Evolutionary conservation across 495 filamentous ascomycete species (phyloP).

Genomic region (Penicillium salamii): DNA sequence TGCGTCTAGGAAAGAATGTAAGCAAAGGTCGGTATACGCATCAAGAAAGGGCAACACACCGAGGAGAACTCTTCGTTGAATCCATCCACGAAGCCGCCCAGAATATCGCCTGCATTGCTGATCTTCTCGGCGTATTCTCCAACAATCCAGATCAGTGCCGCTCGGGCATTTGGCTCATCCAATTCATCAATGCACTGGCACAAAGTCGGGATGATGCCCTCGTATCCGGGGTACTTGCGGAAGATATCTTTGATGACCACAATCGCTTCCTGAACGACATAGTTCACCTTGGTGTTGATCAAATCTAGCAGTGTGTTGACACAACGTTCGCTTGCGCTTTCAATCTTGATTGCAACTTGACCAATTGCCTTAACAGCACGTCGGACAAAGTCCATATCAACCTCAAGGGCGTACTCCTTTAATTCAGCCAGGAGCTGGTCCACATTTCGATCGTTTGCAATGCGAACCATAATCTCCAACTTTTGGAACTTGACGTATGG

Average conservation of each 20-base stretch:
- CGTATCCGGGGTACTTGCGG: constrained; percentile 95
- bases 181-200: constrained; percentile 97
- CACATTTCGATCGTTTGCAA: constrained; percentile 95
- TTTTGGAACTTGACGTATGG: constrained; percentile 97
- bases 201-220: constrained; percentile 93
- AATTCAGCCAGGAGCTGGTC: constrained; percentile 92
- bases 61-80: constrained; percentile 93
- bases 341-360: constrained; percentile 97
- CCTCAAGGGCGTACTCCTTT: constrained; percentile 96
- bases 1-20: constrained; percentile 60
- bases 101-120: constrained; percentile 89
- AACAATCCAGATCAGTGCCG: constrained; percentile 96
- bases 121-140: constrained; percentile 99
- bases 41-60: constrained; percentile 38
- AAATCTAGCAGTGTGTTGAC: constrained; percentile 91
- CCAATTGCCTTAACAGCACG: constrained; percentile 93
- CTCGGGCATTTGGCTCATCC: constrained; percentile 90
- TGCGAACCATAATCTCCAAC: constrained; percentile 98
- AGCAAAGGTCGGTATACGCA: background rate
- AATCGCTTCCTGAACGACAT: constrained; percentile 96
- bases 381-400: constrained; percentile 98
- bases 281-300: constrained; percentile 96
- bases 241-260: constrained; percentile 99
- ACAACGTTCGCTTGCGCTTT: constrained; percentile 87
- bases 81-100: constrained; percentile 81